Percentiles rank a stretch among this genome's conserved stretches.
These are phyloP conservation scores for Talaromyces sp. DNA, from an alignment of 2,329 filamentous ascomycete genomes.

Conservation along the genomic window DNA sequence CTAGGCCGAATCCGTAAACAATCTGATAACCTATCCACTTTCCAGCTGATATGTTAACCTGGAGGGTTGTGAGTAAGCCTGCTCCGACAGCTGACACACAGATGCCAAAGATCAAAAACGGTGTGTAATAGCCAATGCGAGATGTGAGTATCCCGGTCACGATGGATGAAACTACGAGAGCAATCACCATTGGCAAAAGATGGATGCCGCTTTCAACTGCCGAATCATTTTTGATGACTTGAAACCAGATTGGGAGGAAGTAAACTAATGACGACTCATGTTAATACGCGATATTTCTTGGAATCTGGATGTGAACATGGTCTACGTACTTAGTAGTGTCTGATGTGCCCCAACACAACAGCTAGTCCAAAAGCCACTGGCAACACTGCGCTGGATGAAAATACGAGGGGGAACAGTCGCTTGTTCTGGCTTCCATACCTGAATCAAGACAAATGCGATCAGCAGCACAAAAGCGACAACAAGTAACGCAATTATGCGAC, in stretches of 20 bases:
- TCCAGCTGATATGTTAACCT: slow-evolving; percentile 15
- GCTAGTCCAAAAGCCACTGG: slow-evolving; percentile 13
- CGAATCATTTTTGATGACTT: slow-evolving; percentile 22
- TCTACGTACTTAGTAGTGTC: not conserved
- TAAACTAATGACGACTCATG: slow-evolving; percentile 26
- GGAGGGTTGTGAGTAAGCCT: slow-evolving; percentile 27
- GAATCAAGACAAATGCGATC: slow-evolving; percentile 32
- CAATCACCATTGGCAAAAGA: slow-evolving; percentile 37
- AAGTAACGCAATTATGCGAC: slow-evolving; percentile 44
- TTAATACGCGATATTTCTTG: not conserved
- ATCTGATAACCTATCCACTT: slow-evolving; percentile 22
- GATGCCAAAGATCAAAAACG: slow-evolving; percentile 21
- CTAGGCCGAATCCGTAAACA: slow-evolving; percentile 16
- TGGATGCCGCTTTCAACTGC: slow-evolving; percentile 32
- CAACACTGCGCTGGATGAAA: slow-evolving; percentile 39
- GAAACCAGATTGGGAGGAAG: slow-evolving; percentile 16
- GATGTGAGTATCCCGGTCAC: slow-evolving; percentile 21
- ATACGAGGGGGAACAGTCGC: slow-evolving; percentile 42
- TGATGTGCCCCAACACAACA: slow-evolving; percentile 1
- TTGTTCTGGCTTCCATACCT: slow-evolving; percentile 23
- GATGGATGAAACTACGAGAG: slow-evolving; percentile 22
- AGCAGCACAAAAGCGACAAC: slow-evolving; percentile 45
- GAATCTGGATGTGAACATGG: not conserved
- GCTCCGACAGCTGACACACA: slow-evolving; percentile 21
- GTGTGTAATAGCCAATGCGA: slow-evolving; percentile 20